These are phyloP conservation scores for Boletus rubroflammeus DNA, from an alignment of 768 basidiomycete genomes.

Conservation along the genomic window DNA sequence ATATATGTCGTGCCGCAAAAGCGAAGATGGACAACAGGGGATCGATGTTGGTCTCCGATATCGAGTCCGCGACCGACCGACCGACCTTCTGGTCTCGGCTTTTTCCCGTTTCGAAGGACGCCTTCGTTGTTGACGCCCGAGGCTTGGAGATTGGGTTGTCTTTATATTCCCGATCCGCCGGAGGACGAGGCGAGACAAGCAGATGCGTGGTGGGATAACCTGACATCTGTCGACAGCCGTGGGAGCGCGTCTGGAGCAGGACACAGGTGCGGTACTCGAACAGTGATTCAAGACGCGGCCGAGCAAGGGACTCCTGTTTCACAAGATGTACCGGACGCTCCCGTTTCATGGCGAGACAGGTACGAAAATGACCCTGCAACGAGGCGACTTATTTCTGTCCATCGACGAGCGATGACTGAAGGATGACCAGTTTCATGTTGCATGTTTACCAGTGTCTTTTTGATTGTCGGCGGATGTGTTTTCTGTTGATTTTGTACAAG, in stretches of 20 bases:
- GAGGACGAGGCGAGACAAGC: slow-evolving; percentile 4
- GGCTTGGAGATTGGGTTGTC: slow-evolving; percentile 13
- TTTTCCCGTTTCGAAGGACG: slow-evolving; percentile 6
- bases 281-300: not conserved
- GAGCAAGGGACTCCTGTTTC: not conserved
- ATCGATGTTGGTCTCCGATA: not conserved
- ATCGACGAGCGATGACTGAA: slow-evolving; percentile 10
- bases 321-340: not conserved
- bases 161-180: slow-evolving; percentile 11
- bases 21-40: not conserved
- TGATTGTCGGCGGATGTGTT: not conserved
- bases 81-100: not conserved
- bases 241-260: not conserved
- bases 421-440: not conserved
- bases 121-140: slow-evolving; percentile 7
- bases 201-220: slow-evolving; percentile 9
- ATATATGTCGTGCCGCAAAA: slow-evolving; percentile 22
- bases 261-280: not conserved
- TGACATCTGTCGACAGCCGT: not conserved
- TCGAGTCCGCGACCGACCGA: not conserved
- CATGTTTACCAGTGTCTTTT: not conserved
- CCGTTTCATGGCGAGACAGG: slow-evolving; percentile 21
- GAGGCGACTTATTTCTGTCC: not conserved
- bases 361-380: slow-evolving; percentile 22
- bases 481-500: slow-evolving; percentile 17